phyloP scores from a whole-genome alignment of 1,284 basidiomycete genomes.

The Rhodotorula mucilaginosa region DNA sequence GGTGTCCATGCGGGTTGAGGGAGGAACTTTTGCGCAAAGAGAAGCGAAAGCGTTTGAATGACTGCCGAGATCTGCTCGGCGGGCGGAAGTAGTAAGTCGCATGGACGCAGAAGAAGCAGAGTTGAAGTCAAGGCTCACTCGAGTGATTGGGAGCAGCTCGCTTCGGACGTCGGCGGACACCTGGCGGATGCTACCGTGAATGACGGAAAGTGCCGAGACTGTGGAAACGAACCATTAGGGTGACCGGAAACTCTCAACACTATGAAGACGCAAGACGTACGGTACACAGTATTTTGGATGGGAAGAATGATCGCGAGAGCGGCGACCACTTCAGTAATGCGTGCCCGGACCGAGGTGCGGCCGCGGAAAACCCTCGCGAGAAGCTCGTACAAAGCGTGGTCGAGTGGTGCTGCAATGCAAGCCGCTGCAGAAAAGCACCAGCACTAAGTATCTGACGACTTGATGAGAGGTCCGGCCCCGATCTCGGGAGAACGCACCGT shows the following conservation, averaged over 20 bases:
- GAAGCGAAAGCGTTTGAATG: neutral
- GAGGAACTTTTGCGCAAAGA: conserved; percentile 8
- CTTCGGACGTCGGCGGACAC: neutral
- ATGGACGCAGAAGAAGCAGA: too few species aligned
- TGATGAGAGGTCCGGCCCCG: neutral
- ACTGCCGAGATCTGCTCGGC: conserved; percentile 3
- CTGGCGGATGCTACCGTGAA: conserved; percentile 4
- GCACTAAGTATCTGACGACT: neutral
- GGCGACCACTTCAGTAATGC: neutral
- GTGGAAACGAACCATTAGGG: neutral
- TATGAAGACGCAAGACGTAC: neutral
- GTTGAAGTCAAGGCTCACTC: neutral
- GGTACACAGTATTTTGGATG: conserved; percentile 6
- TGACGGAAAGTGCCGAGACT: conserved; percentile 3
- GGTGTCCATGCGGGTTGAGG: neutral
- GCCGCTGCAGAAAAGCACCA: neutral
- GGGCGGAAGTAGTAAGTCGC: neutral
- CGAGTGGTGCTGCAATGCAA: conserved; percentile 8
- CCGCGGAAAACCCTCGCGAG: conserved; percentile 4
- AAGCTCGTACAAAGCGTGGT: conserved; percentile 4
- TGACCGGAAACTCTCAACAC: neutral
- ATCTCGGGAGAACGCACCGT: neutral
- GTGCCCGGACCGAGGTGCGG: neutral
- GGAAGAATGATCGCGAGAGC: neutral
- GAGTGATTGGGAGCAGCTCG: neutral